Conservation (phyloP, 495 filamentous ascomycete genomes). For the Aspergillus avenaceus region DNA sequence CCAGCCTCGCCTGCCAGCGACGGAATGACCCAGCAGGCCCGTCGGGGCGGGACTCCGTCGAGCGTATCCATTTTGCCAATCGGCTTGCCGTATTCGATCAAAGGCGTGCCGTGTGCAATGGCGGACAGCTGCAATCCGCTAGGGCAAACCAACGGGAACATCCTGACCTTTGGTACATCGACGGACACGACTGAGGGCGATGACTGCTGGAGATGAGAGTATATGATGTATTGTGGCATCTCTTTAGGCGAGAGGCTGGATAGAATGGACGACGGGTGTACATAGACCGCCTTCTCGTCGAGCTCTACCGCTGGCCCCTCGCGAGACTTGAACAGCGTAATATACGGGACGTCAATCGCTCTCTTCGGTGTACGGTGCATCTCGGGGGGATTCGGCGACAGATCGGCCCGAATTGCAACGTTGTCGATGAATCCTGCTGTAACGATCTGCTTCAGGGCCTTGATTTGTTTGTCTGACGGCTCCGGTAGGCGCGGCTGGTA, state of each 20-base stretch:
- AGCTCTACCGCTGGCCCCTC: constrained; percentile 45
- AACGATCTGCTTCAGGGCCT: constrained; percentile 83
- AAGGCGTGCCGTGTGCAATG: constrained; percentile 78
- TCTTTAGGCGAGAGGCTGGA: constrained; percentile 65
- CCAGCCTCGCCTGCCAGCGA: constrained; percentile 63
- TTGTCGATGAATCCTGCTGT: constrained; percentile 94
- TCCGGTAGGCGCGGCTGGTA: constrained; percentile 60
- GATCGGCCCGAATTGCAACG: constrained; percentile 87
- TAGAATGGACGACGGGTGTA: constrained; percentile 80
- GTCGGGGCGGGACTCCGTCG: constrained; percentile 49
- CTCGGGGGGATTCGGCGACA: constrained; percentile 69
- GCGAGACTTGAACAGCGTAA: constrained; percentile 75
- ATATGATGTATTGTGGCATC: constrained; percentile 82
- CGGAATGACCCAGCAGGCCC: constrained; percentile 81
- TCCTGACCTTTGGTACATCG: constrained; percentile 71
- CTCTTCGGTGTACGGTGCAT: constrained; percentile 66
- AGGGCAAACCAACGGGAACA: constrained; percentile 81
- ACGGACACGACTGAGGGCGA: constrained; percentile 41
- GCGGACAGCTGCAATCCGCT: constrained; percentile 71
- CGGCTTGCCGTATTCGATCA: constrained; percentile 84
- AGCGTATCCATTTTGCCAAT: constrained; percentile 69
- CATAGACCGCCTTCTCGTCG: constrained; percentile 62
- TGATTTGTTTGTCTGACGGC: constrained; percentile 67
- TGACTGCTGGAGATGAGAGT: constrained; percentile 75
- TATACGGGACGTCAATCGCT: constrained; percentile 85